A percentile compares a stretch with the other conserved stretches of the same genome.
phyloP scores from a whole-genome alignment of 2,329 filamentous ascomycete species.

The Aschersonia sp. region DNA sequence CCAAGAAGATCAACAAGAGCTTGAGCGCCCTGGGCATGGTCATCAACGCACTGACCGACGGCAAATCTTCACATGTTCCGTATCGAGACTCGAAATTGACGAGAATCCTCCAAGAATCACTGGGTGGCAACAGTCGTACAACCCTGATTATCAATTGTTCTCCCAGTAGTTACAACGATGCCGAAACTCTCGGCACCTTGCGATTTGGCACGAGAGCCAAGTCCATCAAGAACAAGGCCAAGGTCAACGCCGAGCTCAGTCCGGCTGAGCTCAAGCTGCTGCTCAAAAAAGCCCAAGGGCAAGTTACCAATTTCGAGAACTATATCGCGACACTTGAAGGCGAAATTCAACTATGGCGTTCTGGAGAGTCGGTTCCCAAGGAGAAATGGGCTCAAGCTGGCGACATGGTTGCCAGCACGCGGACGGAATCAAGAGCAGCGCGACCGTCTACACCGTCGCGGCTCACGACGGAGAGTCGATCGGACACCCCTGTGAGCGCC shows the following conservation, averaged over 20 bases:
- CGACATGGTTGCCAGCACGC: conserved; percentile 13
- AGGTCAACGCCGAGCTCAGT: conserved; percentile 96
- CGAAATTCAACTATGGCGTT: conserved; percentile 78
- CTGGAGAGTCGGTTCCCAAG: conserved; percentile 75
- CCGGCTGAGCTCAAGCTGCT: conserved; percentile 87
- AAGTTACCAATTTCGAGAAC: conserved; percentile 75
- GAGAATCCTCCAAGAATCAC: conserved; percentile 87
- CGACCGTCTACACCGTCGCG: conserved; percentile 39
- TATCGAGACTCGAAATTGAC: conserved; percentile 98
- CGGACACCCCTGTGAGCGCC: conserved; percentile 51
- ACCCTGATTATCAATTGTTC: conserved; percentile 98
- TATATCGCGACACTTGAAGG: conserved; percentile 75
- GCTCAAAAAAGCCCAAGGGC: conserved; percentile 81
- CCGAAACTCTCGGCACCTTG: conserved; percentile 82
- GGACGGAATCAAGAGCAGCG: conserved; percentile 27
- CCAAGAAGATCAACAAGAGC: conserved; percentile 99
- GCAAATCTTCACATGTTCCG: conserved; percentile 89
- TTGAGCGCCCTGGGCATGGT: conserved; percentile 97
- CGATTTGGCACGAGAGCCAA: conserved; percentile 94
- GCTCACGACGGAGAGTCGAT: conserved; percentile 39
- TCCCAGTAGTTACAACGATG: conserved; percentile 96
- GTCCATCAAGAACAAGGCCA: conserved; percentile 99
- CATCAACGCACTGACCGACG: conserved; percentile 93
- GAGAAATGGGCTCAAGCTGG: conserved; percentile 73
- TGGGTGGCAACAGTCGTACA: conserved; percentile 96